A percentile compares a stretch with the other conserved stretches of the same genome.
phyloP scores from a whole-genome alignment of 495 filamentous ascomycete genomes.

The Hypoxylon subgilvum region DNA sequence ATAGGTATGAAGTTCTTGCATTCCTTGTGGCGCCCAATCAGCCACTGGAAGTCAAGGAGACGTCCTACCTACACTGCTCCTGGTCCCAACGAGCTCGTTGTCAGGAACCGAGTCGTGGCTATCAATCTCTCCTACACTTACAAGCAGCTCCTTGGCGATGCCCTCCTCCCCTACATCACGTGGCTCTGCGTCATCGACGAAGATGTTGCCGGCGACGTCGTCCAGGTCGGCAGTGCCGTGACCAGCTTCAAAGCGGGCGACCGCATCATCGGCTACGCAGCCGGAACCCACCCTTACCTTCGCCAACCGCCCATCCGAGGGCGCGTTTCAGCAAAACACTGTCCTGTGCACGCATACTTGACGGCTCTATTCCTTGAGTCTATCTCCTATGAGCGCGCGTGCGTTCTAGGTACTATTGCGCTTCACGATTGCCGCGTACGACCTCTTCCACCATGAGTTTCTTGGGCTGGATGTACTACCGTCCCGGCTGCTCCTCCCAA shows the following conservation, averaged over 20 bases:
- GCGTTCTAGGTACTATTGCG: conserved; percentile 53
- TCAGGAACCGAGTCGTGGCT: conserved; percentile 39
- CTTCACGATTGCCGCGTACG: conserved; percentile 52
- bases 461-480: conserved; percentile 8
- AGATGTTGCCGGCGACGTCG: conserved; percentile 58
- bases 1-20: not conserved
- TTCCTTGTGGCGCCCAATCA: conserved; percentile 1
- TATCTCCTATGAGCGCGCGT: conserved; percentile 46
- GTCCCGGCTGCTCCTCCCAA: conserved; percentile 21
- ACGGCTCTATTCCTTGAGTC: conserved; percentile 46
- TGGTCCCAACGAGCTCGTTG: conserved; percentile 18
- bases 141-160: conserved; percentile 41
- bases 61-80: conserved; percentile 21
- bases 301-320: conserved; percentile 4
- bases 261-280: conserved; percentile 41
- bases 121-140: conserved; percentile 50
- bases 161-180: conserved; percentile 47
- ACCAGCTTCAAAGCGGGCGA: conserved; percentile 51
- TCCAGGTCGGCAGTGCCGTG: conserved; percentile 49
- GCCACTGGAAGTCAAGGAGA: conserved; percentile 9
- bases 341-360: conserved; percentile 28
- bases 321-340: conserved; percentile 46
- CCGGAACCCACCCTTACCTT: conserved; percentile 5
- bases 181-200: conserved; percentile 46
- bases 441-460: conserved; percentile 38